Conservation (phyloP, 2,329 filamentous ascomycete species). For the Metarhizium sp. region DNA sequence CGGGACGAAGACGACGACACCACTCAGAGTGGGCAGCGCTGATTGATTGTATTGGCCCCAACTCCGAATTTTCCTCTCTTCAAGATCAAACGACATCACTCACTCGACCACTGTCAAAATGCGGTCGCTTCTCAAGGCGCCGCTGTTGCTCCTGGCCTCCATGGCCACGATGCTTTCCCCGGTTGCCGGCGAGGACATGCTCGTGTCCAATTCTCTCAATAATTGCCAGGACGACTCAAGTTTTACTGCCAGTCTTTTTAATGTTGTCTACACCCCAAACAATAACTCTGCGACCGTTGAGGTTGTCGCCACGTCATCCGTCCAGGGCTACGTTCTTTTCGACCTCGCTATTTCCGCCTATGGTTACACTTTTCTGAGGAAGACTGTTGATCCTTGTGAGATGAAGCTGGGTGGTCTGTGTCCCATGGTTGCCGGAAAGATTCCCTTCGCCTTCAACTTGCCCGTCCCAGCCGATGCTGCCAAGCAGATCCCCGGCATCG, state of each 20-base stretch:
- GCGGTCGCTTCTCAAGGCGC: constrained; percentile 36
- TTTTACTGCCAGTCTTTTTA: constrained; percentile 83
- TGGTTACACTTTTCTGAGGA: constrained; percentile 62
- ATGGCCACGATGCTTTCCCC: constrained; percentile 35
- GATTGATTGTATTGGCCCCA: neutral
- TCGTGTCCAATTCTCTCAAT: constrained; percentile 76
- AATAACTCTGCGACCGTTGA: constrained; percentile 66
- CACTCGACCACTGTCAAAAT: constrained; percentile 22
- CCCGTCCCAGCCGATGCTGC: constrained; percentile 47
- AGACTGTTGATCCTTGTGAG: constrained; percentile 67
- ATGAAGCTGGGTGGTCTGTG: constrained; percentile 66
- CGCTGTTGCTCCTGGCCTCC: constrained; percentile 35
- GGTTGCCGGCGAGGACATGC: constrained; percentile 52
- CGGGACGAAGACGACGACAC: neutral
- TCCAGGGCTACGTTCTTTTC: constrained; percentile 73
- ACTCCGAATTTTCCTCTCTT: neutral
- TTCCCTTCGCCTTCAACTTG: constrained; percentile 65
- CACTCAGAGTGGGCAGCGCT: too few relatives aligned
- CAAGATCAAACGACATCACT: neutral
- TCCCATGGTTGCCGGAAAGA: constrained; percentile 79
- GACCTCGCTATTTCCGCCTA: constrained; percentile 72
- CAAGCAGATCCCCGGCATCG: constrained; percentile 65
- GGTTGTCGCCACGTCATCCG: constrained; percentile 71
- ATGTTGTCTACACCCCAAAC: constrained; percentile 67
- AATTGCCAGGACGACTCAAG: constrained; percentile 75